Base-by-base conservation (phyloP, 2,329 filamentous ascomycete genomes). In the Magnaporthiopsis poae region DNA sequence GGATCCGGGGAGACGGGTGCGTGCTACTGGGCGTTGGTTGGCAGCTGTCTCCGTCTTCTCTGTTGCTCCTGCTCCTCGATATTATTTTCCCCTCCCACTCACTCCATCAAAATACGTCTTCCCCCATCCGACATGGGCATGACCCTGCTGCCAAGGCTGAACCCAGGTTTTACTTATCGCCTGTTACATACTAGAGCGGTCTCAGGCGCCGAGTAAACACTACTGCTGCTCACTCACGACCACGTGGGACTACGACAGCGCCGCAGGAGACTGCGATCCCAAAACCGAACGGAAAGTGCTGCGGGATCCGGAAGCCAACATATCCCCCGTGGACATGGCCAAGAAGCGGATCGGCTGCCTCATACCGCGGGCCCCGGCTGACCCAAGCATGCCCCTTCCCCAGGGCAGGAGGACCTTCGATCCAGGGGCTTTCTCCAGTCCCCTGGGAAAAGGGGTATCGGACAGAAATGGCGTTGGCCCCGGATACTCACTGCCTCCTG, bases 271-370 rank as follows among this genome's bases (percentile, higher is more conserved):
- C 13, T 60, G 59, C 59, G 59, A 60, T 29, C 59, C n/a, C n/a
- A 25, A 25, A 27, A 68, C 70, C 2, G 67, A 69, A 39, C 27
- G 27, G 2, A 27, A 66, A 69, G 61, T 73, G 74, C 72, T 74
- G 73, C 69, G 70, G 65, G 33, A 62, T 9, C 66, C 29, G 18
- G 60, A 31, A 27, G 18, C 33, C 39, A 66, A 69, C 36, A 74
- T 80, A 15, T 81, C 27, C 27, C 80, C 83, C 66, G 77, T 84
- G 39, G 78, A 81, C 29, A 81, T 81, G 33, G 84, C 83, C 68
- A 80, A 81, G 1, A 79, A 80, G 2, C 72, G 84, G 52, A 80
- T 82, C 66, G 74, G 75, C 9, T 84, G 83, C 74, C 82, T 81
- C 69, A 67, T 69, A 5, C 75, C 75, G 0, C 36, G 56, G 5